Base-by-base conservation (phyloP, 768 basidiomycete genomes). In the Mycena rebaudengoi region DNA sequence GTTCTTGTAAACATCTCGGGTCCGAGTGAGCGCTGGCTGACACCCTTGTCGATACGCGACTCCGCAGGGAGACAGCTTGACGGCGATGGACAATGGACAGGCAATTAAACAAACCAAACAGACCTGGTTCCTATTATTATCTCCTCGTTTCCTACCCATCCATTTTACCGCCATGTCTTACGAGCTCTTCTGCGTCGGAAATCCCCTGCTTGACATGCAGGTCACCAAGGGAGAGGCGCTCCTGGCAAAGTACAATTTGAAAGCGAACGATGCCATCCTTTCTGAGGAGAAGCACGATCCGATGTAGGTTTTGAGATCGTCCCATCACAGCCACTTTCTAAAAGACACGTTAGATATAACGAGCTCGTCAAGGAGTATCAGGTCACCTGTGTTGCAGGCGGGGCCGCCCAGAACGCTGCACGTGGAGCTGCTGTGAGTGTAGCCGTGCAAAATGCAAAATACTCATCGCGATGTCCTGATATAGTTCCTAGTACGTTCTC, bases 131-230 rank as follows among this genome's bases (percentile, higher is more conserved):
- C n/a, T n/a, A n/a, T n/a, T n/a, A n/a, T n/a, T n/a, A n/a, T n/a
- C n/a, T n/a, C n/a, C n/a, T n/a, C n/a, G n/a, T n/a, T n/a, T 43
- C 41, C 41, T n/a, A n/a, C n/a, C n/a, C 39, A 30, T 21, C 16
- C 18, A 43, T 28, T 55, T 23, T 29, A 20, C 60, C 54, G 62
- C 52, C 56, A 62, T 64, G 60, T 45, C 61, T 23, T 91, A 88
- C 81, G 75, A 83, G 43, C 79, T 98, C 45, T 95, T 98, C 80
- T 94, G 90, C 81, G 80, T 99, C 80, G 97, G 97, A 41, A 98
- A 98, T 79, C 97, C 97, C 70, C 85, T 99, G 74, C 91, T 99
- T 51, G 96, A 99, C 77, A 91, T 99, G 82, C 96, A 97, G 80
- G 95, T 97, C 73, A 87, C 81, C 65, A 85, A 94, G 65, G 95